These are phyloP conservation scores for Cyberlindnera mycetangii DNA, from an alignment of 805 yeast genomes.

Conservation along the genomic window DNA sequence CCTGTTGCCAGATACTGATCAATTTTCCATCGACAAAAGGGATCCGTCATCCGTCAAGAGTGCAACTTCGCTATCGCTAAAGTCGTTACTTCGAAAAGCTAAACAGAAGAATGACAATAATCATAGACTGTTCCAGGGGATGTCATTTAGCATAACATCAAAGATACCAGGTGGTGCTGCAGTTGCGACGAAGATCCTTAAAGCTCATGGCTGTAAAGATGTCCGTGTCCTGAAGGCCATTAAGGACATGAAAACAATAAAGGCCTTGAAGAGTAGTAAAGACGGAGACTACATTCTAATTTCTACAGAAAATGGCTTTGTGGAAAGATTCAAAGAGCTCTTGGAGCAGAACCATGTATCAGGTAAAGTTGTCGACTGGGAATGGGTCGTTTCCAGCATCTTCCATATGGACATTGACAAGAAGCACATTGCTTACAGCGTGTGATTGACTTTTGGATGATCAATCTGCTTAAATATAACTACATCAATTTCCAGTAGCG, in stretches of 20 bases:
- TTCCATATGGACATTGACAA: conserved; percentile 41
- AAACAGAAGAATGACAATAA: conserved; percentile 10
- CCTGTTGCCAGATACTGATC: conserved; percentile 23
- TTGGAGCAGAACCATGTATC: conserved; percentile 16
- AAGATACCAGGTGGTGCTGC: conserved; percentile 59
- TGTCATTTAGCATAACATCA: conserved; percentile 53
- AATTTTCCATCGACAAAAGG: conserved; percentile 34
- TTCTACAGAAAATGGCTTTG: conserved; percentile 35
- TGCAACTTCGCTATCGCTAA: conserved; percentile 27
- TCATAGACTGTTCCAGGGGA: conserved; percentile 43
- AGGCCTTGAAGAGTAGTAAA: conserved; percentile 16
- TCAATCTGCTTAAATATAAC: not conserved
- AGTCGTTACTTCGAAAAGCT: conserved; percentile 14
- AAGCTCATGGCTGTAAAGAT: conserved; percentile 52
- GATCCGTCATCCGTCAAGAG: conserved; percentile 34
- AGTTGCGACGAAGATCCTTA: conserved; percentile 53
- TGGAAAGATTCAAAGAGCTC: conserved; percentile 29
- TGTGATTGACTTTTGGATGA: not conserved
- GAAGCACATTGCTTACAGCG: not conserved
- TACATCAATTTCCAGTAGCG: too few relatives aligned
- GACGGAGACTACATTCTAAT: conserved; percentile 26
- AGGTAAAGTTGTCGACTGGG: conserved; percentile 51
- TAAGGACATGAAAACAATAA: conserved; percentile 23
- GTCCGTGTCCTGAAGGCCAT: conserved; percentile 29
- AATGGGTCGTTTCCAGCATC: conserved; percentile 58